Percentiles rank a stretch among this genome's conserved stretches.
These are phyloP conservation scores for Blastobotrys aristatus DNA, from an alignment of 1,139 yeast species.

Conservation along the genomic window DNA sequence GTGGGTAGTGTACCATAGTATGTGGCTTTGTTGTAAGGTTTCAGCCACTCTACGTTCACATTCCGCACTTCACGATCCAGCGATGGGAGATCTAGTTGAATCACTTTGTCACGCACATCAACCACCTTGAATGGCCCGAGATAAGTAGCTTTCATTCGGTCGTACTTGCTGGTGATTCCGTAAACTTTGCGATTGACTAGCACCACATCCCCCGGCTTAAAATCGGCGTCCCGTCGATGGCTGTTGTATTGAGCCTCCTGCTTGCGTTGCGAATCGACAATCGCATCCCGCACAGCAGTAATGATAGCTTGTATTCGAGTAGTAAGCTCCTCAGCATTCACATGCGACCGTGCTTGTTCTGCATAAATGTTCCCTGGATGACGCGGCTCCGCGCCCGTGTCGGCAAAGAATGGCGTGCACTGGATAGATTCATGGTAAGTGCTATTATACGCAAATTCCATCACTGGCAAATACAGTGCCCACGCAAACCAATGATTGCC, in stretches of 20 bases:
- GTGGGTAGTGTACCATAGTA: too few species aligned
- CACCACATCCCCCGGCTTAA: not conserved
- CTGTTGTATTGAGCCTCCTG: not conserved
- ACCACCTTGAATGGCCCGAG: too few species aligned
- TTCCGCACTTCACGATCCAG: too few species aligned
- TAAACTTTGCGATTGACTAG: too few species aligned
- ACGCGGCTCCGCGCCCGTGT: constrained; percentile 5
- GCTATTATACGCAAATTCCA: constrained; percentile 3
- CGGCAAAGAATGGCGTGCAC: too few species aligned
- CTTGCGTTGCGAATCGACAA: not conserved
- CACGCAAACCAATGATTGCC: not conserved
- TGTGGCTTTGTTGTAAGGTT: too few species aligned
- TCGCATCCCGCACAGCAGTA: not conserved
- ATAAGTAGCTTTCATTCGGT: too few species aligned
- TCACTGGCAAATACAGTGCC: not conserved
- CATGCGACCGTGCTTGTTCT: not conserved
- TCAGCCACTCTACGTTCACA: too few species aligned
- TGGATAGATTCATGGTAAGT: too few species aligned
- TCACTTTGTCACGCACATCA: too few species aligned
- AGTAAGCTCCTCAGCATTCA: not conserved
- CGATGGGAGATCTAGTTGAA: too few species aligned
- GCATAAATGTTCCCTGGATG: not conserved
- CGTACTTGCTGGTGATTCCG: too few species aligned
- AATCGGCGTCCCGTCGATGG: not conserved
- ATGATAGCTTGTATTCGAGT: not conserved